Conservation (phyloP, 1,284 basidiomycete species). For the Heterobasidion annosum region DNA sequence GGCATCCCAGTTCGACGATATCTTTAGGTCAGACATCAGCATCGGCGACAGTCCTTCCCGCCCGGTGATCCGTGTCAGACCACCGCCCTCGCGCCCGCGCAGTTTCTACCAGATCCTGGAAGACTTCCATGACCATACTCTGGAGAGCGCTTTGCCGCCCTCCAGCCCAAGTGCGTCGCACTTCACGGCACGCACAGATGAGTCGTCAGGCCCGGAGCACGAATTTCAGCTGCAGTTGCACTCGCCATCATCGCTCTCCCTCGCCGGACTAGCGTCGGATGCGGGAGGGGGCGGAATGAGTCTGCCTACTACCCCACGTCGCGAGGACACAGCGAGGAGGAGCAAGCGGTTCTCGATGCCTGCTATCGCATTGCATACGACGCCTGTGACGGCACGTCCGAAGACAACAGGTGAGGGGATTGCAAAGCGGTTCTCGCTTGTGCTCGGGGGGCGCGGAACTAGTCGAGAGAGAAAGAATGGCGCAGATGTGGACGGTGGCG, state of each 20-base stretch:
- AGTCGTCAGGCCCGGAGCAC: slow-evolving; percentile 10
- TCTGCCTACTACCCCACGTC: slow-evolving; percentile 12
- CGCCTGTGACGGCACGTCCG: slow-evolving; percentile 57
- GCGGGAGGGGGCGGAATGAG: slow-evolving; percentile 1
- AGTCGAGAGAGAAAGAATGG: slow-evolving; percentile 3
- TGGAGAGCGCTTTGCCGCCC: slow-evolving; percentile 4
- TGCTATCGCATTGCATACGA: slow-evolving; percentile 62
- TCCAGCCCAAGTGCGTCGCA: slow-evolving; percentile 19
- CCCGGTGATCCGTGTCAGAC: slow-evolving; percentile 25
- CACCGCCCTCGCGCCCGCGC: slow-evolving; percentile 36
- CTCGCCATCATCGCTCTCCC: background rate
- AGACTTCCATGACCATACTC: slow-evolving; percentile 36
- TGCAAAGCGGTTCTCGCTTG: slow-evolving; percentile 47
- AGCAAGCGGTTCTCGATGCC: slow-evolving; percentile 67
- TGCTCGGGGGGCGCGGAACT: slow-evolving; percentile 31
- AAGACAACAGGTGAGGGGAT: slow-evolving; percentile 25
- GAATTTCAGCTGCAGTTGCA: background rate
- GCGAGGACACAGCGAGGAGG: slow-evolving; percentile 52
- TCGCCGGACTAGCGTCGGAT: background rate
- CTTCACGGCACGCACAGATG: slow-evolving; percentile 15
- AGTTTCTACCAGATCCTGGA: slow-evolving; percentile 60
- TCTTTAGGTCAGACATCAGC: background rate
- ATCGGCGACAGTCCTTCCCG: slow-evolving; percentile 7
- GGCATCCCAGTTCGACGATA: background rate
- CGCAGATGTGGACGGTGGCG: slow-evolving; percentile 4